A percentile compares a stretch with the other conserved stretches of the same genome.
These are phyloP conservation scores for Pseudocohnilembus persalinus DNA, from an alignment of 169 alveolate genomes.

Conservation along the genomic window DNA sequence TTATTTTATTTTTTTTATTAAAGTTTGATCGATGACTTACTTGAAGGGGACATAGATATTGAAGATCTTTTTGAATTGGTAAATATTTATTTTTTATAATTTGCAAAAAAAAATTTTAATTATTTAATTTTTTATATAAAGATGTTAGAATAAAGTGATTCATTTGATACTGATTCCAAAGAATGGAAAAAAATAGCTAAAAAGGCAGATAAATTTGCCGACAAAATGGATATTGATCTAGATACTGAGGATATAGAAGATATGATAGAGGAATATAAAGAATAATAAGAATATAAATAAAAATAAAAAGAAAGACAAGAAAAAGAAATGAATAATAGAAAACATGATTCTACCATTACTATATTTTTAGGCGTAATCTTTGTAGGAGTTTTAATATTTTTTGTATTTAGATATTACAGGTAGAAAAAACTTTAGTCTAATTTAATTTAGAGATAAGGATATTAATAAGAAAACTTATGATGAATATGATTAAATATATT, in stretches of 20 bases:
- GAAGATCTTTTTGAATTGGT: neutral
- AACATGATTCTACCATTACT: neutral
- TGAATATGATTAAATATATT: no score
- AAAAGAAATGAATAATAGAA: neutral
- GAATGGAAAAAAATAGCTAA: neutral
- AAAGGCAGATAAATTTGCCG: neutral
- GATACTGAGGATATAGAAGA: neutral
- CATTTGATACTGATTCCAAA: neutral
- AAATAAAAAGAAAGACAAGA: neutral
- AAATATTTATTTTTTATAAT: no score
- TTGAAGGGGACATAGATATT: neutral
- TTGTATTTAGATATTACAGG: neutral
- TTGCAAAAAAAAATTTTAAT: neutral
- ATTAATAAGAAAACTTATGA: neutral
- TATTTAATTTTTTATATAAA: no score
- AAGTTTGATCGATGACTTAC: neutral
- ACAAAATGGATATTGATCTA: neutral
- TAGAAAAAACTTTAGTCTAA: no score
- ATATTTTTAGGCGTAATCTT: neutral
- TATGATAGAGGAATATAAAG: neutral
- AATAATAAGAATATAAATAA: no score
- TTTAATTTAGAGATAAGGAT: neutral
- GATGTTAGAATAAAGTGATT: neutral
- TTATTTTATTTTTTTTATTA: no score
- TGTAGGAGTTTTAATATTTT: neutral